Base-by-base conservation (phyloP, 495 filamentous ascomycete genomes). In the Corynascus novoguineensis region DNA sequence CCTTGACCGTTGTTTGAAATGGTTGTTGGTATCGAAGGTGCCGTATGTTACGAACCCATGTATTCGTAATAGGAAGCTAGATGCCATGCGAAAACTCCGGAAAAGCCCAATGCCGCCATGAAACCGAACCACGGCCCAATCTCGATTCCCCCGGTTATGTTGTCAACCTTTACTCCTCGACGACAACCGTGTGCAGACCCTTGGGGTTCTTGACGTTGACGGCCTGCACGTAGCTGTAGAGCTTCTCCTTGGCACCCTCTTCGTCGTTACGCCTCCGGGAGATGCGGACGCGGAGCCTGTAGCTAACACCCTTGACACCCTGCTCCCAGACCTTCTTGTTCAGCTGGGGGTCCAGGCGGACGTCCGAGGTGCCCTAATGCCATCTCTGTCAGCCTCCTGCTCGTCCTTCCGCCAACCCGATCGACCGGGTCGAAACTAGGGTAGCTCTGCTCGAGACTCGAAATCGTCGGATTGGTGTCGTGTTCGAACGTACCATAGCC, bases 281-380 rank as follows among this genome's bases (percentile, higher is more conserved):
- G 80, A 99, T 96, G 79, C 95, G 89, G 68, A 99, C 83, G 68
- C 93, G 92, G 62, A 99, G 83, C 75, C 93, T 84, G 86, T 87
- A 97, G 52, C 92, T 90, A 62, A 96, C 91, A 70, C 95, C 95
- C 85, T 97, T 97, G 80, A 99, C 85, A 75, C 93, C 93, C 71
- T 87, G 82, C 78, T 99, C 95, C 93, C 93, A 99, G 77, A 99
- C 92, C 83, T 99, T 97, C 87, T 99, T 99, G 86, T 99, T 99
- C 63, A 99, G 81, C 75, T 89, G 88, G 62, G 93, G 93, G 81
- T 97, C 93, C 72, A 99, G 77, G 64, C 93, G 93, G 80, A 99
- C 93, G 74, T 99, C 93, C 70, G 84, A 78, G 76, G 93, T 99
- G 73, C 93, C 93, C 93, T 98, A 62, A 64, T 47, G 22, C 41